Base-by-base conservation (phyloP, 2,329 filamentous ascomycete species). In the Lecanosticta acicola region DNA sequence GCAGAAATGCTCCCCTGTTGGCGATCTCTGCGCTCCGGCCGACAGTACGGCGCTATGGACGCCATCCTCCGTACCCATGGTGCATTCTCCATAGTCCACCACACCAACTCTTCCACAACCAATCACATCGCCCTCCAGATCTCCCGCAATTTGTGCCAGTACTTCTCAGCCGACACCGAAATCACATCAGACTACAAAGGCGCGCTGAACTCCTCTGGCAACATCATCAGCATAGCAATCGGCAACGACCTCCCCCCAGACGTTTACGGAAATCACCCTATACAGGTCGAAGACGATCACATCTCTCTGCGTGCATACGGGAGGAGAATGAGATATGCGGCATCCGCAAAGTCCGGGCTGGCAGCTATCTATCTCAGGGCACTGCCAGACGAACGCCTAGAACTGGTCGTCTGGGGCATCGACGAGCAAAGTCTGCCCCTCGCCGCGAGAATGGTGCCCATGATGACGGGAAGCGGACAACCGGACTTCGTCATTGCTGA, bases 141-240 rank as follows among this genome's bases (percentile, higher is more conserved):
- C 33, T 76, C 77, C 19, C 72, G 76, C 24, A 80, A 80, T 53
- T 63, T 81, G 2, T 69, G 74, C 49, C 77, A 80, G 56, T 81
- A 81, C 55, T 78, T 77, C 59, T 69, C 66, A 40, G 77, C 76
- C 14, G 77, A 80, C 53, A 66, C 72, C 1, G 53, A 64, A 5
- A 69, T 79, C 39, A 41, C 62, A 4, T 44, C 56, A 10, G 39
- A 54, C 44, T 57, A 59, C 41, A 45, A 47, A 4, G 34, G 41
- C n/a, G 46, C 54, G 5, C 17, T 46, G 8, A 33, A 48, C 7
- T 37, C 56, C 3, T 42, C 44, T 18, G 73, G 74, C 13, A 80
- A 78, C 55, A 46, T 72, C 7, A 70, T 80, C 40, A 66, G 63
- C 19, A 46, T 70, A 29, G 61, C 54, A 3, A 58, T 67, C 3